Base-by-base conservation (phyloP, 2,329 filamentous ascomycete genomes). In the Colletotrichum abscissum region DNA sequence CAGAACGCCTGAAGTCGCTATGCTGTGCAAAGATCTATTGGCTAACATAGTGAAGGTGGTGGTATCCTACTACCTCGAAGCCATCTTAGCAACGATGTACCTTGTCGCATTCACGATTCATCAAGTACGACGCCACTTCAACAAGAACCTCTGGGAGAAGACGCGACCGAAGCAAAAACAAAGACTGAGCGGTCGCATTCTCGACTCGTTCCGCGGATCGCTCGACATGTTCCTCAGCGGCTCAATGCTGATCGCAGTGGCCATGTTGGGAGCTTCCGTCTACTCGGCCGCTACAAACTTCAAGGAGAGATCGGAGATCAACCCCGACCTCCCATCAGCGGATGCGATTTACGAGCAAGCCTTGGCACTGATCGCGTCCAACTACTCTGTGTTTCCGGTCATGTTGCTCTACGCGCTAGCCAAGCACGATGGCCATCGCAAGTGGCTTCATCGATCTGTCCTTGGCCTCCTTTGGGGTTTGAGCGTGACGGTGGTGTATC, bases 121-220 rank as follows among this genome's bases (percentile, higher is more conserved):
- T 24, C 69, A 73, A 38, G 52, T 49, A 7, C 57, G 58, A 7
- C 59, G 46, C 14, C 60, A 57, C n/a, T 8, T 63, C 30, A 55
- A 59, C 30, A 59, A 42, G 19, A 58, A 67, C 12, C 22, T 46
- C 14, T 68, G 62, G 35, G 52, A 63, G 22, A 73, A 71, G 14
- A 26, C 52, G 7, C 58, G 65, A 33, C 60, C 72, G 11, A 28
- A 28, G 4, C 35, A 73, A 38, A 35, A 58, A 4, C 57, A 64
- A 19, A 58, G 33, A 4, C 19, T 66, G 19, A 49, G 67, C 12
- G 62, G 33, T 7, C 56, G 71, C 1, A 42, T 73, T 19, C 35
- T 73, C 14, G 73, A 74, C 33, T 66, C 73, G 12, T 74, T 74
- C 60, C 73, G 73, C 26, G 73, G 73, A 24, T 74, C 73, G 3